Conservation (phyloP, 495 filamentous ascomycete genomes). For the Mytilinidion resinicola region DNA sequence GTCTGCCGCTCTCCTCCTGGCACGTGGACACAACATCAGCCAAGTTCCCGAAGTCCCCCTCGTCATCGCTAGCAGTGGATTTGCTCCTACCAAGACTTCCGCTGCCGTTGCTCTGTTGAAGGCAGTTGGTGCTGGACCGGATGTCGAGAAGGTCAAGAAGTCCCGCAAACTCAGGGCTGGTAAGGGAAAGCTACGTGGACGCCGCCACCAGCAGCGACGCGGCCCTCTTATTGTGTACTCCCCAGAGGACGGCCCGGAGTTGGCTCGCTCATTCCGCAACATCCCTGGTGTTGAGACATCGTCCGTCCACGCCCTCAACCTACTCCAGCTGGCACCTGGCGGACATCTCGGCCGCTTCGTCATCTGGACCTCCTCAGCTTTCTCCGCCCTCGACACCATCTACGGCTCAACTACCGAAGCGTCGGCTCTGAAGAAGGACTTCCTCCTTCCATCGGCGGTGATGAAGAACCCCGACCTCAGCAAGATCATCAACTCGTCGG, state of each 20-base stretch:
- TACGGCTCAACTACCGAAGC: conserved; percentile 85
- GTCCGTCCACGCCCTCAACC: conserved; percentile 91
- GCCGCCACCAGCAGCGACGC: conserved; percentile 93
- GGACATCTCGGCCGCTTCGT: conserved; percentile 98
- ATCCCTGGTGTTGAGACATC: conserved; percentile 96
- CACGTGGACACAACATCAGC: conserved; percentile 91
- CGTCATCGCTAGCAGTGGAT: conserved; percentile 83
- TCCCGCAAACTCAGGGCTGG: conserved; percentile 93
- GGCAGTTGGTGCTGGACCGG: conserved; percentile 80
- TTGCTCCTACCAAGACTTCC: conserved; percentile 80
- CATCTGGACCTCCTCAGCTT: conserved; percentile 95
- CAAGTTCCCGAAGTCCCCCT: conserved; percentile 93
- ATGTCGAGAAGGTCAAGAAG: conserved; percentile 87
- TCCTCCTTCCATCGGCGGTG: conserved; percentile 82
- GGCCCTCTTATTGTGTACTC: conserved; percentile 95
- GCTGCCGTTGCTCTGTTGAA: conserved; percentile 79
- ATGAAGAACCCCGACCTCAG: conserved; percentile 86
- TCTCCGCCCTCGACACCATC: conserved; percentile 90
- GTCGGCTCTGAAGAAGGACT: conserved; percentile 93
- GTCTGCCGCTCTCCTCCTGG: conserved; percentile 85
- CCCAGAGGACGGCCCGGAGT: conserved; percentile 84
- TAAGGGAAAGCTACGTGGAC: conserved; percentile 94
- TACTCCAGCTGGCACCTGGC: conserved; percentile 96
- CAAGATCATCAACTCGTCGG: conserved; percentile 97
- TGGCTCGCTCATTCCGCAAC: conserved; percentile 93